phyloP scores from a whole-genome alignment of 306 rosid species.

The Quercus agrifolia region DNA sequence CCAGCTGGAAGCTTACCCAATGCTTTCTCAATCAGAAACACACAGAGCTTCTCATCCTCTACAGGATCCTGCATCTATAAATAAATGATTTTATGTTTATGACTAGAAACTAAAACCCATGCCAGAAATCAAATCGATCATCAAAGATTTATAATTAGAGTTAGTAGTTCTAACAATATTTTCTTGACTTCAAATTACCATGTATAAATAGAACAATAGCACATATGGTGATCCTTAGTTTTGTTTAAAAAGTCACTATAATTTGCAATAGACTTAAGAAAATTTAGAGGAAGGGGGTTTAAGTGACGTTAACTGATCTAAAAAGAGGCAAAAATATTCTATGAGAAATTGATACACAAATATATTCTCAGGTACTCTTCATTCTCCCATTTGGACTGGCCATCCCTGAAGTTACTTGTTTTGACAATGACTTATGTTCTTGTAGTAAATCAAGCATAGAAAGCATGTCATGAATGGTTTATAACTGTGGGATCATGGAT shows the following conservation, averaged over 20 bases:
- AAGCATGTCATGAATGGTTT: neutral
- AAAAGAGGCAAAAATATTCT: constrained; percentile 1
- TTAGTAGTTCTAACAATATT: neutral
- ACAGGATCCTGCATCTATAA: constrained; percentile 58
- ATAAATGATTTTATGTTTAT: constrained; percentile 18
- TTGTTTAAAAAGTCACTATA: neutral
- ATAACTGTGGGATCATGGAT: neutral
- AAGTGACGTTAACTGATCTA: neutral
- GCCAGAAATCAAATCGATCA: neutral
- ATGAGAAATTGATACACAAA: neutral
- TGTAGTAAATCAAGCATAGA: neutral
- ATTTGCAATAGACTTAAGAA: neutral
- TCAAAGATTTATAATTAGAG: neutral
- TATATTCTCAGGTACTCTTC: constrained; percentile 11
- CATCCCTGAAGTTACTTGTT: neutral
- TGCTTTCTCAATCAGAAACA: constrained; percentile 77
- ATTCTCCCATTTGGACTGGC: neutral
- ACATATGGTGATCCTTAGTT: neutral
- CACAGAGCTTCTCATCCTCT: constrained; percentile 77
- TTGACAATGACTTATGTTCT: neutral
- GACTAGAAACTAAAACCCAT: neutral
- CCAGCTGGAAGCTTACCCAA: constrained; percentile 70
- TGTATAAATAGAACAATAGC: neutral
- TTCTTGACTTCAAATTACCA: neutral
- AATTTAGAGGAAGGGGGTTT: neutral